Evolutionary conservation across 2,329 filamentous ascomycete genomes (phyloP).

Genomic region (Claviceps cyperi): DNA sequence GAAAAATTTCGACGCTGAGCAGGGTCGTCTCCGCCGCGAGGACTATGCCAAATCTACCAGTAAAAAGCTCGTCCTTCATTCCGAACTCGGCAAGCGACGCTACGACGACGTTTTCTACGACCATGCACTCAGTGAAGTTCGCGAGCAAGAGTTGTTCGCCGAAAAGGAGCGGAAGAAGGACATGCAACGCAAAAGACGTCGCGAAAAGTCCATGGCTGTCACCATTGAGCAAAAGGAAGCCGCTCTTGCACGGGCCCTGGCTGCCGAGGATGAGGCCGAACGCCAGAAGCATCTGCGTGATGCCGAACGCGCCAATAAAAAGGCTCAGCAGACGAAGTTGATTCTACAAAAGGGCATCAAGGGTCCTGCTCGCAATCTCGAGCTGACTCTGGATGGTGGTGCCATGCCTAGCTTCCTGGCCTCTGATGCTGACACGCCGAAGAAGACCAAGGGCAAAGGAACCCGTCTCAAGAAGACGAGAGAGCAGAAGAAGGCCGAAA

Average conservation of each 20-base stretch:
- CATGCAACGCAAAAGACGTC: constrained; percentile 92
- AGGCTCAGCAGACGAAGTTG: constrained; percentile 78
- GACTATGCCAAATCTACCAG: constrained; percentile 45
- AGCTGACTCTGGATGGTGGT: constrained; percentile 71
- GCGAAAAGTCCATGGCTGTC: constrained; percentile 90
- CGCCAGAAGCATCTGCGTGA: constrained; percentile 68
- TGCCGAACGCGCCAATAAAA: constrained; percentile 81
- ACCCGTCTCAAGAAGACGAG: constrained; percentile 81
- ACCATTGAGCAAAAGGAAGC: constrained; percentile 83
- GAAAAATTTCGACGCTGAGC: constrained; percentile 44
- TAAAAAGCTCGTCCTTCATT: constrained; percentile 52
- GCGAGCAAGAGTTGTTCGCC: constrained; percentile 76
- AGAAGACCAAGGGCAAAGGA: constrained; percentile 42
- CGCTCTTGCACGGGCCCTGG: constrained; percentile 62
- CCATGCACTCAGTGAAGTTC: constrained; percentile 71
- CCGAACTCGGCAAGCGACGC: constrained; percentile 56
- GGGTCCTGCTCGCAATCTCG: constrained; percentile 55
- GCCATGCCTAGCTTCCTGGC: constrained; percentile 75
- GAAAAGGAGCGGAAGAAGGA: constrained; percentile 99
- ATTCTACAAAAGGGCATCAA: constrained; percentile 77
- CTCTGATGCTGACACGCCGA: constrained; percentile 39
- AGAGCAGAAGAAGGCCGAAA: constrained; percentile 69
- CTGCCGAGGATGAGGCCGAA: constrained; percentile 70
- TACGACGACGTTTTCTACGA: constrained; percentile 67
- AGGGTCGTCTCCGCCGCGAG: constrained; percentile 45